Base-by-base conservation (phyloP, 495 filamentous ascomycete species). In the Extremus antarcticus region DNA sequence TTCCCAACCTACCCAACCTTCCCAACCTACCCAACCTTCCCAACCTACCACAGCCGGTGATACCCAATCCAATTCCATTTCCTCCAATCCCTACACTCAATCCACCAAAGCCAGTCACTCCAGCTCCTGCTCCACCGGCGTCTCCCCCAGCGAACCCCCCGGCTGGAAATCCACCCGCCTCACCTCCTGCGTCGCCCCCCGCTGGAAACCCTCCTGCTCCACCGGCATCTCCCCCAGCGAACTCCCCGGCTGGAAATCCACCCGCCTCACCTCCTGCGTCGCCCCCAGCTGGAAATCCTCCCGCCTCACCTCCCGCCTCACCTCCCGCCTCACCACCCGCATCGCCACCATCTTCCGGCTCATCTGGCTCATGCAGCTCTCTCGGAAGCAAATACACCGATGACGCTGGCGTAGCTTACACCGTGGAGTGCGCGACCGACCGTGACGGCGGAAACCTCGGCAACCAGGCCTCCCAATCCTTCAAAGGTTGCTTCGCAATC, bases 401-500 rank as follows among this genome's bases (percentile, higher is more conserved):
- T 25, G 2, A 29, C 3, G 46, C 45, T 19, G 57, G 46, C n/a
- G 21, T 15, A 1, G 51, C 24, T 8, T 62, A 58, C 47, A 53
- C 43, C 1, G 15, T 62, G 3, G 25, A 54, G 22, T 62, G 59
- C 39, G 21, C 21, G 16, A 21, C 43, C 40, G 54, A 62, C 43
- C 47, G 54, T 47, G 22, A 32, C 38, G 59, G 48, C 38, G 25
- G 53, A 32, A 50, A 62, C 38, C 17, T 58, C 7, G 25, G 25
- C 32, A 32, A 19, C 8, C 15, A 15, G 22, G 9, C 20, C 2
- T 57, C 25, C 8, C 17, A 35, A 15, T 24, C 20, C 17, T 62
- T 58, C 47, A 24, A 53, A 22, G 54, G 23, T 15, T 62, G 59
- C 29, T 62, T 62, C 32, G 47, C 35, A 15, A 25, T 13, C 1